Conservation (phyloP, 2,329 filamentous ascomycete genomes). For the Ophiostoma sp. region DNA sequence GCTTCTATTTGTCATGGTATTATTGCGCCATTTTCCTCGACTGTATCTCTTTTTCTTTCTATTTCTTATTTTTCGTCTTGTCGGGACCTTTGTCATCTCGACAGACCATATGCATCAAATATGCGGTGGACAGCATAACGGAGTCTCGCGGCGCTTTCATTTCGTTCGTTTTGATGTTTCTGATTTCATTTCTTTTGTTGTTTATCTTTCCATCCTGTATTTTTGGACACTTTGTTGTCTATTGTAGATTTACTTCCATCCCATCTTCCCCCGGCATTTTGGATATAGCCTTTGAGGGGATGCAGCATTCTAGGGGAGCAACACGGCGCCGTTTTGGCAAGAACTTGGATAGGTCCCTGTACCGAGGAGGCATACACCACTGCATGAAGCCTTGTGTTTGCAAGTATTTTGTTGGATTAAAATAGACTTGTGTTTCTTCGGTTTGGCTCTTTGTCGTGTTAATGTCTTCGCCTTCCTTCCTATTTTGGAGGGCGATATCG, state of each 20-base stretch:
- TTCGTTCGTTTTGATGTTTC: not conserved
- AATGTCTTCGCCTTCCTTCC: not conserved
- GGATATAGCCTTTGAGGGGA: not conserved
- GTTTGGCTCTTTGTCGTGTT: not conserved
- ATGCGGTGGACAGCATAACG: conserved; percentile 19
- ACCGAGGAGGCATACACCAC: no score
- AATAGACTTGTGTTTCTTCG: not conserved
- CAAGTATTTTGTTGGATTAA: not conserved
- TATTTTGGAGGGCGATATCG: not conserved
- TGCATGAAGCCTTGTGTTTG: not conserved
- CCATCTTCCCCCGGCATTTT: not conserved
- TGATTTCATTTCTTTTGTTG: not conserved
- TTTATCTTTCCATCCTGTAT: not conserved
- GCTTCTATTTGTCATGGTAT: not conserved
- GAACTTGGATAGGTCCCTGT: not conserved
- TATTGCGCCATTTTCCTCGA: no score
- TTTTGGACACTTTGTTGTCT: not conserved
- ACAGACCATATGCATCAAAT: conserved; percentile 1
- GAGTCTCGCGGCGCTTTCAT: conserved; percentile 15
- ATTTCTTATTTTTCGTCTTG: not conserved
- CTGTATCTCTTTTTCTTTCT: not conserved
- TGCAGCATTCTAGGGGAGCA: not conserved
- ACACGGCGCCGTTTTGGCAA: not conserved
- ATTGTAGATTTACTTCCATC: conserved; percentile 2
- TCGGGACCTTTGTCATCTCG: not conserved